phyloP scores from a whole-genome alignment of 176 grass and related monocot genomes.

The Cenchrus fungigraminus region DNA sequence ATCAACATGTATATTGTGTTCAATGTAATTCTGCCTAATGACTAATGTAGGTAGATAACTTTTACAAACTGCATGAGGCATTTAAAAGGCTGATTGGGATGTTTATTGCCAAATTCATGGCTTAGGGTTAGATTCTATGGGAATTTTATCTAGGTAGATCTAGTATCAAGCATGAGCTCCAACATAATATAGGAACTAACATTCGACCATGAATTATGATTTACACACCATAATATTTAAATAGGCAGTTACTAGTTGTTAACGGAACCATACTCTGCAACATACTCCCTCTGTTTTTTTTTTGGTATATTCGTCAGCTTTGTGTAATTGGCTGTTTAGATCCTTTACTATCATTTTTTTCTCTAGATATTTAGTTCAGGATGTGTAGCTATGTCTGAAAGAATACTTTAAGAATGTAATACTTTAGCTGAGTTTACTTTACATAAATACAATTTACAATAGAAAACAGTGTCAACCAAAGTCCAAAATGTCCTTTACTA shows the following conservation, averaged over 20 bases:
- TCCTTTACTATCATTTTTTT: background rate
- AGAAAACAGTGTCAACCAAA: background rate
- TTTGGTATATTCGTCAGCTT: background rate
- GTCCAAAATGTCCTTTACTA: background rate
- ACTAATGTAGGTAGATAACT: background rate
- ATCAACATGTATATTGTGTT: background rate
- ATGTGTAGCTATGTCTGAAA: background rate
- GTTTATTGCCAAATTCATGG: conserved; percentile 3
- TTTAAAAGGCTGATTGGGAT: background rate
- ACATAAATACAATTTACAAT: background rate
- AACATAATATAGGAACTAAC: background rate
- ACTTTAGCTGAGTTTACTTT: background rate
- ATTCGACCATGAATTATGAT: background rate
- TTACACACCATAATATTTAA: background rate
- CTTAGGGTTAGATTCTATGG: conserved; percentile 14
- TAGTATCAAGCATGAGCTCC: background rate
- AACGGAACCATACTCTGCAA: background rate
- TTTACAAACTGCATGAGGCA: background rate
- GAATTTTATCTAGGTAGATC: background rate
- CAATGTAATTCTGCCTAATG: background rate
- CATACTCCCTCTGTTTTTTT: background rate
- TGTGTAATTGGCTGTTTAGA: background rate
- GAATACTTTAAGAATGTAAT: background rate
- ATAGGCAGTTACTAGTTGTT: background rate
- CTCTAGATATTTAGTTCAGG: background rate